Evolutionary conservation across 2,329 filamentous ascomycete genomes (phyloP).

Genomic region (Penicillium sp.): DNA sequence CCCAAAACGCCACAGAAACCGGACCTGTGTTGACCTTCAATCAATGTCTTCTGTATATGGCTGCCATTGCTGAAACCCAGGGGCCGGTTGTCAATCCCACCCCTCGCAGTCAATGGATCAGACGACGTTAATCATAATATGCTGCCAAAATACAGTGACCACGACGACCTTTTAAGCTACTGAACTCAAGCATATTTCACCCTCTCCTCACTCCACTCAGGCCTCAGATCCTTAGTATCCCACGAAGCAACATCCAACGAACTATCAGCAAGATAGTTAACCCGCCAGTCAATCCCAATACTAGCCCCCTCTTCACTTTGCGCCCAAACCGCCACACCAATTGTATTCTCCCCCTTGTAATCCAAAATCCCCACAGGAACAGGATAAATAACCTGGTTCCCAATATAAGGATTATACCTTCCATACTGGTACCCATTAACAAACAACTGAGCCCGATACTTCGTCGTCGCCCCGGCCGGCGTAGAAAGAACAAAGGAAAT

Average conservation of each 20-base stretch:
- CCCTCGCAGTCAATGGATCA: no score
- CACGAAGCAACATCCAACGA: constrained; percentile 51
- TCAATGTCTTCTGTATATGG: no score
- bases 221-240: constrained; percentile 49
- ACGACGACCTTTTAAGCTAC: no score
- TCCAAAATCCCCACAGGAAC: constrained; percentile 59
- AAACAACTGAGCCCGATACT: constrained; percentile 56
- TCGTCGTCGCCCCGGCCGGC: constrained; percentile 34
- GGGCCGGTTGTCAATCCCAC: no score
- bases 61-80: no score
- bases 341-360: constrained; percentile 57
- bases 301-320: constrained; percentile 53
- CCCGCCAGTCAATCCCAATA: constrained; percentile 50
- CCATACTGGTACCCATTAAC: constrained; percentile 67
- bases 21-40: no score
- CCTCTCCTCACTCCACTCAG: constrained; percentile 47
- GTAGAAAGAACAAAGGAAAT: constrained; percentile 55
- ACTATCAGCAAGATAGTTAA: constrained; percentile 54
- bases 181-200: constrained; percentile 34
- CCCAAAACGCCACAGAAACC: not conserved
- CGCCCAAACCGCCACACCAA: constrained; percentile 59
- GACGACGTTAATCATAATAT: no score
- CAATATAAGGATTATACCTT: constrained; percentile 59
- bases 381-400: constrained; percentile 59
- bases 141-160: no score